Percentiles rank a stretch among this genome's conserved stretches.
Conservation (phyloP, 2,329 filamentous ascomycete species). For the Microcyclospora tardicrescens region DNA sequence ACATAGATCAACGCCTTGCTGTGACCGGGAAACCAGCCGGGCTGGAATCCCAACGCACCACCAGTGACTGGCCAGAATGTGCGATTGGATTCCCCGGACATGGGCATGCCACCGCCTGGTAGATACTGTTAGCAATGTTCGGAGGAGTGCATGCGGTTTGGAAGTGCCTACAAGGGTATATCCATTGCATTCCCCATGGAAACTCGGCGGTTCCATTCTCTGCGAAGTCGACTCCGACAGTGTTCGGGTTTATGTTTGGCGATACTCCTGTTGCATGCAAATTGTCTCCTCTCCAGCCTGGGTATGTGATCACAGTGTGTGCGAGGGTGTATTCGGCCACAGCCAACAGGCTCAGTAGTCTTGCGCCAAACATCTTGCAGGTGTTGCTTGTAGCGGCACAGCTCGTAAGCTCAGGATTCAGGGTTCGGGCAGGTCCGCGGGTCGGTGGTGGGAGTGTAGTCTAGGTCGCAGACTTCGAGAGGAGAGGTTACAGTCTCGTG, state of each 20-base stretch:
- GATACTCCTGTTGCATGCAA: conserved; percentile 57
- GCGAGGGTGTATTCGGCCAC: conserved; percentile 29
- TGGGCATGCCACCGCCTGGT: conserved; percentile 78
- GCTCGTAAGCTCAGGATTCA: too few relatives aligned
- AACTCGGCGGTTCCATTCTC: conserved; percentile 39
- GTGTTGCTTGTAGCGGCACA: too few relatives aligned
- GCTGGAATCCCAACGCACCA: conserved; percentile 80
- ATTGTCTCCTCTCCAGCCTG: conserved; percentile 78
- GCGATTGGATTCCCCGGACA: conserved; percentile 63
- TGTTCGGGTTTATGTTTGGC: conserved; percentile 24
- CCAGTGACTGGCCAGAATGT: conserved; percentile 84
- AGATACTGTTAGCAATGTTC: conserved; percentile 1
- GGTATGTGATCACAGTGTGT: conserved; percentile 79
- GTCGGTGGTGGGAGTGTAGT: too few relatives aligned
- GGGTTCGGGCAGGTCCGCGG: too few relatives aligned
- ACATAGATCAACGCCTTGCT: conserved; percentile 70
- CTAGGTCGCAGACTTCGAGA: too few relatives aligned
- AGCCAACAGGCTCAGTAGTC: conserved; percentile 3
- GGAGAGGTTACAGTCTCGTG: too few relatives aligned
- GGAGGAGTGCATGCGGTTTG: conserved; percentile 2
- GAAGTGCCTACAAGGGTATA: conserved; percentile 68
- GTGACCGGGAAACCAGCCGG: conserved; percentile 93
- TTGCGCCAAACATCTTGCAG: too few relatives aligned
- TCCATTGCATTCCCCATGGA: conserved; percentile 90
- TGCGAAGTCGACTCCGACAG: conserved; percentile 33